Percentiles rank a stretch among this genome's conserved stretches.
Evolutionary conservation across 306 rosid species (phyloP).

Genomic region (Astragalus membranaceus): DNA sequence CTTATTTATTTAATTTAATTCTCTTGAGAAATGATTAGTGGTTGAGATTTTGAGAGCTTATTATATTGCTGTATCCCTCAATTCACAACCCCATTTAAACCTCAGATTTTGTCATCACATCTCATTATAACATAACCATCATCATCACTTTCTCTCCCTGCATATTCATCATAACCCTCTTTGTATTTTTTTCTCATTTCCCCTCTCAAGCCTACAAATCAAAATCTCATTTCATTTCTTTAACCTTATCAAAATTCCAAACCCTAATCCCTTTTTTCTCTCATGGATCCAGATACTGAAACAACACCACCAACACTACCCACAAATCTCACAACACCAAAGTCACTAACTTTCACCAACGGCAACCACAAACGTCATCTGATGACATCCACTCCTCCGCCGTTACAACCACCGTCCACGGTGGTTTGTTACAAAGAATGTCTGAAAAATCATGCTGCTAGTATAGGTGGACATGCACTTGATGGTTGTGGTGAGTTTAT

Average conservation of each 20-base stretch:
- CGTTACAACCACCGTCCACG: background rate
- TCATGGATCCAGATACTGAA: conserved; percentile 49
- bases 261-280: conserved; percentile 35
- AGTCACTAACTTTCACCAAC: conserved; percentile 42
- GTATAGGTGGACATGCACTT: conserved; percentile 73
- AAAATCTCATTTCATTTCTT: background rate
- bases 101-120: conserved; percentile 40
- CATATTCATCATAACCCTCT: background rate
- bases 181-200: too few relatives aligned
- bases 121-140: conserved; percentile 36
- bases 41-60: conserved; percentile 32
- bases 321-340: conserved; percentile 32
- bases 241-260: background rate
- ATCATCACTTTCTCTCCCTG: conserved; percentile 21
- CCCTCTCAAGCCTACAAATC: conserved; percentile 12
- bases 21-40: conserved; percentile 31
- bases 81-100: conserved; percentile 32
- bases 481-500: conserved; percentile 95
- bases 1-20: background rate
- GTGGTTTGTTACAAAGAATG: conserved; percentile 61
- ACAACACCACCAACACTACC: conserved; percentile 43
- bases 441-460: conserved; percentile 85
- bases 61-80: conserved; percentile 32
- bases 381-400: background rate
- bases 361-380: conserved; percentile 45